Evolutionary conservation across 208 protist genomes (phyloP).

Genomic region (Trypanosoma lewisi): DNA sequence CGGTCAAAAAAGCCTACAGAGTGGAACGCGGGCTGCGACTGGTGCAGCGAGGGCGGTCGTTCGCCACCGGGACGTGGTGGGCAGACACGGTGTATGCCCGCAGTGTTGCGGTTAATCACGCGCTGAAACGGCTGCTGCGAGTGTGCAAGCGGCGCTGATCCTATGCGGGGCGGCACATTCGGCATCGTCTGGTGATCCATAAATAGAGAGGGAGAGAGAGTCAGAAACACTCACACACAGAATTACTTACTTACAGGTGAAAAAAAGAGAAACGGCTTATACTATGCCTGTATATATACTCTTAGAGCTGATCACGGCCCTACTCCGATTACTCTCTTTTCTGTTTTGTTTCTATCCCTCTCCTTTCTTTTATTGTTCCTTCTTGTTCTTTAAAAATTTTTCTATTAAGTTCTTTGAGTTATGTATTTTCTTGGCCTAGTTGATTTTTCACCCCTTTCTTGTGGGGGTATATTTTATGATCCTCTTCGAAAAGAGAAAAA

Average conservation of each 20-base stretch:
- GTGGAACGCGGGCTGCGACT: constrained; percentile 8
- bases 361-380: not conserved
- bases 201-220: not conserved
- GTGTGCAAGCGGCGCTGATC: constrained; percentile 21
- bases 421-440: too few species aligned
- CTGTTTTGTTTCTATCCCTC: constrained; percentile 16
- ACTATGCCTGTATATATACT: not conserved
- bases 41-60: not conserved
- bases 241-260: not conserved
- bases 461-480: too few species aligned
- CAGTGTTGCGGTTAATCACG: constrained; percentile 2
- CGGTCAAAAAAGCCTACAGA: constrained; percentile 24
- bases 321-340: constrained; percentile 1
- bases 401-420: too few species aligned
- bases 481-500: too few species aligned
- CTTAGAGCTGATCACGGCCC: not conserved
- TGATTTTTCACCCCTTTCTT: too few species aligned
- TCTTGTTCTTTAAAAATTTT: not conserved
- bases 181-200: constrained; percentile 20
- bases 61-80: constrained; percentile 4
- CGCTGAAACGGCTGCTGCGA: constrained; percentile 7
- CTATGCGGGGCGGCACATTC: constrained; percentile 19
- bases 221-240: not conserved
- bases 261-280: not conserved
- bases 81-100: not conserved